phyloP scores from a whole-genome alignment of 306 rosid species.

The Prunus campanulata region DNA sequence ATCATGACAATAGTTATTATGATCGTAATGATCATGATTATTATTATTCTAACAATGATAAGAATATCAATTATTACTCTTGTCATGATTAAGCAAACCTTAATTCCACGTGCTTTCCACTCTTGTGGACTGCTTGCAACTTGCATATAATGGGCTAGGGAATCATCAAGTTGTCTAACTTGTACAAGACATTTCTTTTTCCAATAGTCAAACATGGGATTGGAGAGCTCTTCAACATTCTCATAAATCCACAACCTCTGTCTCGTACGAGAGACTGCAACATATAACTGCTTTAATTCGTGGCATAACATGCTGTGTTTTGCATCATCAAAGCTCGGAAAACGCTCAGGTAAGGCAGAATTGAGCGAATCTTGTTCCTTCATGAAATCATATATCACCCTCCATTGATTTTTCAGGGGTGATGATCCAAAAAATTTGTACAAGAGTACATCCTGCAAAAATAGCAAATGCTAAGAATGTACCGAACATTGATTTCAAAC shows the following conservation, averaged over 20 bases:
- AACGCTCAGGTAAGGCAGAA: conserved; percentile 15
- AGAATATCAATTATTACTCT: too few species aligned
- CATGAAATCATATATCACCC: conserved; percentile 67
- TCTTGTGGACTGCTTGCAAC: conserved; percentile 72
- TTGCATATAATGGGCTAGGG: conserved; percentile 71
- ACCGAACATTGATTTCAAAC: too few species aligned
- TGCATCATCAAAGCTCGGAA: conserved; percentile 43
- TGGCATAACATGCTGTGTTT: conserved; percentile 66
- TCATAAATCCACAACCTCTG: too few species aligned
- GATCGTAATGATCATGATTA: neutral
- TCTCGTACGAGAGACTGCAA: conserved; percentile 55
- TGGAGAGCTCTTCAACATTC: too few species aligned
- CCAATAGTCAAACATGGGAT: too few species aligned
- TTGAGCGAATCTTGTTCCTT: conserved; percentile 51
- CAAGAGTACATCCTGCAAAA: conserved; percentile 60
- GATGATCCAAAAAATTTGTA: conserved; percentile 73
- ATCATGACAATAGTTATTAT: too few species aligned
- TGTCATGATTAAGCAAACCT: conserved; percentile 36
- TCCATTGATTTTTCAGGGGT: conserved; percentile 59
- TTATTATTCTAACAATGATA: neutral
- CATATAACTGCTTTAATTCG: conserved; percentile 67
- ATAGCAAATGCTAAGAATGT: neutral
- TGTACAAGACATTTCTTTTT: conserved; percentile 32
- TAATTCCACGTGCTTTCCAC: conserved; percentile 70
- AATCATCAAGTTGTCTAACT: conserved; percentile 55